Conservation (phyloP, 148 eudicot species). For the Amaranthus hypochondriacus region DNA sequence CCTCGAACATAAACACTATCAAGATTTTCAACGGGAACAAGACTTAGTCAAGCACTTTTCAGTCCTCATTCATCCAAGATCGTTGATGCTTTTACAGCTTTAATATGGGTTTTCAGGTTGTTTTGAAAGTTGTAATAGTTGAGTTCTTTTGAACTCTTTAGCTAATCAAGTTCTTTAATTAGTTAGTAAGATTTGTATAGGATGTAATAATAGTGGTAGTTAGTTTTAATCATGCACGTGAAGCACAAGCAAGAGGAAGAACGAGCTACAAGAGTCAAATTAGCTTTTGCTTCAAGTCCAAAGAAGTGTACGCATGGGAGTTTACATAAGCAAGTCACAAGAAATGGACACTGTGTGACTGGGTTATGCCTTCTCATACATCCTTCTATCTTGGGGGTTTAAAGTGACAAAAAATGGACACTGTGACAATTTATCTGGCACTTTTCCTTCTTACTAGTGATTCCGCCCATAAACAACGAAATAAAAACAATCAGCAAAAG, state of each 20-base stretch:
- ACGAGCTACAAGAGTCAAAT: no score
- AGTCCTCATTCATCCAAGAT: background rate
- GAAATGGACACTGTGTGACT: background rate
- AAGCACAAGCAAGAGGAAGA: no score
- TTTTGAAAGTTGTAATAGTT: no score
- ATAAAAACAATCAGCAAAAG: background rate
- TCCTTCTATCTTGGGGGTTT: background rate
- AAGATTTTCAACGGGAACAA: background rate
- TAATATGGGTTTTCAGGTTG: no score
- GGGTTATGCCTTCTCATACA: background rate
- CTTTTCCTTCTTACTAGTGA: background rate
- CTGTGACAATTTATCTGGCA: background rate
- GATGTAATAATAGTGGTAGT: no score
- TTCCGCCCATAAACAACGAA: background rate
- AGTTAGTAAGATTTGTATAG: no score
- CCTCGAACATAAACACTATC: background rate
- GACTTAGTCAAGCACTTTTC: background rate
- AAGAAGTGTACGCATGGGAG: background rate
- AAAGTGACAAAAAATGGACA: background rate
- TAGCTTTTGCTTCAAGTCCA: no score
- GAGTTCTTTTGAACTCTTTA: no score
- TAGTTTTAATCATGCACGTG: no score
- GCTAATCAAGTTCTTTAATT: no score
- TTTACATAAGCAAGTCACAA: background rate
- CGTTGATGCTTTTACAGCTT: no score